Evolutionary conservation across 768 basidiomycete genomes (phyloP), one percentile per base, ranked within the genome.

Genomic region (Leccinum disarticulatum): DNA sequence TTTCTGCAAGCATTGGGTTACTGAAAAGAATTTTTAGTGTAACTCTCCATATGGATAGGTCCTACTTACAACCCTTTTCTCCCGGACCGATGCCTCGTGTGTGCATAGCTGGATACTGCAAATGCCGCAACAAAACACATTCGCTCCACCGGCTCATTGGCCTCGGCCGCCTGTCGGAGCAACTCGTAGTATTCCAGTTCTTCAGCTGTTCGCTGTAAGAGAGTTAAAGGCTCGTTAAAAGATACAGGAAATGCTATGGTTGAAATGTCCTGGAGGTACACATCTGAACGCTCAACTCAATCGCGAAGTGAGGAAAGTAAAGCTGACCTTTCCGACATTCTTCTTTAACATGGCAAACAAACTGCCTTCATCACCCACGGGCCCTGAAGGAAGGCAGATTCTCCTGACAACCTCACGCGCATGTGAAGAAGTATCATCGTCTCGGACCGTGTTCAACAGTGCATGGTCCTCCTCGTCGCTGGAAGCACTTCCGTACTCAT

Each of bases 1-100:
- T 94, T 73, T 95, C 93, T 3, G 84, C 90, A 52, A 93, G 82
- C 85, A 94, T 87, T 1, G 93, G 93, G 64, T 92, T 95, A 66
- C 91, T 93, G 65, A n/a, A 52, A 48, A 60, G 35, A 61, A 57
- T 35, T 52, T n/a, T 54, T n/a, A 67, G 46, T 35, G 50, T 33
- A 30, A 59, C 41, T 38, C 56, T 22, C 53, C 41, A 58, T 41
- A 55, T 54, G 5, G n/a, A 33, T 53, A 46, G 57, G 38, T 38
- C 22, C 49, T 48, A 81, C 88, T 76, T 68, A 92, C 91, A 94
- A 95, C 62, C 90, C 91, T 74, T 95, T 95, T 59, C 93, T 81
- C 47, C 92, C 88, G 10, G 88, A 85, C 31, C 93, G 83, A 74
- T 89, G 81, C 52, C 83, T 83, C 4, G 92, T 91, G 67, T 90